phyloP scores from a whole-genome alignment of 495 filamentous ascomycete genomes.

The Aspergillus mulundensis region DNA sequence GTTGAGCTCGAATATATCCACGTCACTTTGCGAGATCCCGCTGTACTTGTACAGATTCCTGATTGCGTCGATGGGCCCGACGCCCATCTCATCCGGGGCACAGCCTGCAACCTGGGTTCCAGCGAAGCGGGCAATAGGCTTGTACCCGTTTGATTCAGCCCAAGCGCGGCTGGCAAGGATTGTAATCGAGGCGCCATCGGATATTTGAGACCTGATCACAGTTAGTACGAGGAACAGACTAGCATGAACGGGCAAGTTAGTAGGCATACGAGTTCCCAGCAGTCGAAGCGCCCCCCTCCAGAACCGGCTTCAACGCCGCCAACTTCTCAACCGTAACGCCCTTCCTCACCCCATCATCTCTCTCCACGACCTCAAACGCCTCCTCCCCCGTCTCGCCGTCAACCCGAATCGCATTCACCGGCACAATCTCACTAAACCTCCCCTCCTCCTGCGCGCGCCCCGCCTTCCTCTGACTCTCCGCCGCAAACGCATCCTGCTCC shows the following conservation, averaged over 20 bases:
- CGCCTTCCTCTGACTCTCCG: constrained; percentile 71
- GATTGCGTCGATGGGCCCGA: constrained; percentile 79
- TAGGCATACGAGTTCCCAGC: constrained; percentile 52
- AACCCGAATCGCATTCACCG: constrained; percentile 65
- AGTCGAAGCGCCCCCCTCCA: constrained; percentile 72
- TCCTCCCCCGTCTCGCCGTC: constrained; percentile 63
- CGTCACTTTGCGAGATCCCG: constrained; percentile 64
- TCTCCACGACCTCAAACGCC: constrained; percentile 63
- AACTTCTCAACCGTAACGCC: constrained; percentile 75
- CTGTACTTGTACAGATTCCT: constrained; percentile 73
- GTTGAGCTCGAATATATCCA: constrained; percentile 83
- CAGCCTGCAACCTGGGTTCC: constrained; percentile 78
- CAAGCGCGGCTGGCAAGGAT: constrained; percentile 80
- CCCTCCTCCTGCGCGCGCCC: constrained; percentile 77
- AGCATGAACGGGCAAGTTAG: background rate
- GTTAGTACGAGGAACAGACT: no score
- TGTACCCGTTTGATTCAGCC: constrained; percentile 68
- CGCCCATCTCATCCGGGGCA: constrained; percentile 86
- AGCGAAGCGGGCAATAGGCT: constrained; percentile 83
- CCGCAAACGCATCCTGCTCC: constrained; percentile 71
- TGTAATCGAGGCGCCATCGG: constrained; percentile 66
- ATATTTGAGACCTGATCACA: constrained; percentile 31
- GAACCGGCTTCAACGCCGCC: constrained; percentile 72
- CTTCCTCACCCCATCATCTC: constrained; percentile 77
- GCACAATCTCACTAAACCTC: constrained; percentile 79